phyloP scores from a whole-genome alignment of 352 stramenopile genomes.

The Globisporangium nagaii region DNA sequence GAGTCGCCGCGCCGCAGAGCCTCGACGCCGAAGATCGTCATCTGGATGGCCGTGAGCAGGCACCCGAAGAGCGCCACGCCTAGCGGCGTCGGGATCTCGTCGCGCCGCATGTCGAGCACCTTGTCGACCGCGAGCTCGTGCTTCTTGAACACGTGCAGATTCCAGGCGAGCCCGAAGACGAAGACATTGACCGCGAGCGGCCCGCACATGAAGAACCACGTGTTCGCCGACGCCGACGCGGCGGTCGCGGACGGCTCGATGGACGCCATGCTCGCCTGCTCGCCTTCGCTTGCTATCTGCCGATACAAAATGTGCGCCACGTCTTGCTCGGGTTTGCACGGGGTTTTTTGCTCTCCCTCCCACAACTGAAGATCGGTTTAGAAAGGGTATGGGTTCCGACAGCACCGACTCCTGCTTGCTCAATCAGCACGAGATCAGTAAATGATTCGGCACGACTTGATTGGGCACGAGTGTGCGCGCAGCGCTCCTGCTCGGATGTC shows the following conservation, averaged over 20 bases:
- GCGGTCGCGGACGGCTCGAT: constrained; percentile 1
- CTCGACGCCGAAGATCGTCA: constrained; percentile 49
- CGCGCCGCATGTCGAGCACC: constrained; percentile 60
- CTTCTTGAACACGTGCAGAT: constrained; percentile 54
- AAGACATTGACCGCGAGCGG: constrained; percentile 67
- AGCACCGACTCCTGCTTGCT: no score
- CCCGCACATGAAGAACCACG: constrained; percentile 80
- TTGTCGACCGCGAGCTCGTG: constrained; percentile 57
- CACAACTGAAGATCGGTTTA: background rate
- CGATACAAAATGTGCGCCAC: background rate
- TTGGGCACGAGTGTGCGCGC: background rate
- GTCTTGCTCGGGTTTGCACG: background rate
- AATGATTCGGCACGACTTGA: background rate
- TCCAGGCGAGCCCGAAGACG: constrained; percentile 53
- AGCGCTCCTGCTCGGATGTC: background rate
- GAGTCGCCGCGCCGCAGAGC: constrained; percentile 24
- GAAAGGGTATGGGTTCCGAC: no score
- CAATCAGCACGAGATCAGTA: background rate
- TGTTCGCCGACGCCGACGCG: constrained; percentile 22
- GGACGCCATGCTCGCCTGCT: constrained; percentile 5
- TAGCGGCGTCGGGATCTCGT: constrained; percentile 44
- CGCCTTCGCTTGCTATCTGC: background rate
- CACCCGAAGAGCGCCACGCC: constrained; percentile 36
- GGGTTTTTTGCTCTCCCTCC: background rate
- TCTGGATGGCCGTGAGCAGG: constrained; percentile 35